Evolutionary conservation across 2,329 filamentous ascomycete species (phyloP).

Genomic region (Fusarium secorum): DNA sequence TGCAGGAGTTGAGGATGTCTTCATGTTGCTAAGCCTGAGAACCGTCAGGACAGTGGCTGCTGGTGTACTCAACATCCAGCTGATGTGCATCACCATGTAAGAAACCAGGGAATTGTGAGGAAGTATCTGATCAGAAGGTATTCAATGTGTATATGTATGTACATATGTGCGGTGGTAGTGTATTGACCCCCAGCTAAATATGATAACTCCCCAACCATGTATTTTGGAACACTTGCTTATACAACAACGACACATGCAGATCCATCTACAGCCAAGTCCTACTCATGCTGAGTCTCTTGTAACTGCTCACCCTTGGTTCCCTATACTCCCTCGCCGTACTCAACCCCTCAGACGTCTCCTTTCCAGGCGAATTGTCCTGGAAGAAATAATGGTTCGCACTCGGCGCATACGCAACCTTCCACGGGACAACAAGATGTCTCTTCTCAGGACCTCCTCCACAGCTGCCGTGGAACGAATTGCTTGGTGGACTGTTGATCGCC

Average conservation of each 20-base stretch:
- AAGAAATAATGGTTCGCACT: constrained; percentile 55
- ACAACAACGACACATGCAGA: background rate
- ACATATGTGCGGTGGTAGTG: background rate
- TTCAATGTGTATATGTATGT: background rate
- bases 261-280: constrained; percentile 38
- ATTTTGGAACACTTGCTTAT: background rate
- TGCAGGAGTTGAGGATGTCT: fast-evolving
- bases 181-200: background rate
- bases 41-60: background rate
- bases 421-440: constrained; percentile 51
- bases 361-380: constrained; percentile 48
- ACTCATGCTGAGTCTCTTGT: constrained; percentile 43
- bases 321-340: constrained; percentile 33
- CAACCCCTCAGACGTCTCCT: constrained; percentile 48
- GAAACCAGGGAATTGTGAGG: fast-evolving
- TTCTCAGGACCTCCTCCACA: constrained; percentile 50
- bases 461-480: constrained; percentile 47
- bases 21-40: fast-evolving
- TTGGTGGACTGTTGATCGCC: constrained; percentile 67
- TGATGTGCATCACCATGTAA: fast-evolving
- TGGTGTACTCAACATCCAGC: background rate
- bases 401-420: constrained; percentile 51
- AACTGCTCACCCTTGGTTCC: constrained; percentile 28
- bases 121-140: fast-evolving
- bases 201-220: constrained; percentile 3